Conservation (phyloP, 164 flowering plant species). For the Kalanchoe fedtschenkoi region DNA sequence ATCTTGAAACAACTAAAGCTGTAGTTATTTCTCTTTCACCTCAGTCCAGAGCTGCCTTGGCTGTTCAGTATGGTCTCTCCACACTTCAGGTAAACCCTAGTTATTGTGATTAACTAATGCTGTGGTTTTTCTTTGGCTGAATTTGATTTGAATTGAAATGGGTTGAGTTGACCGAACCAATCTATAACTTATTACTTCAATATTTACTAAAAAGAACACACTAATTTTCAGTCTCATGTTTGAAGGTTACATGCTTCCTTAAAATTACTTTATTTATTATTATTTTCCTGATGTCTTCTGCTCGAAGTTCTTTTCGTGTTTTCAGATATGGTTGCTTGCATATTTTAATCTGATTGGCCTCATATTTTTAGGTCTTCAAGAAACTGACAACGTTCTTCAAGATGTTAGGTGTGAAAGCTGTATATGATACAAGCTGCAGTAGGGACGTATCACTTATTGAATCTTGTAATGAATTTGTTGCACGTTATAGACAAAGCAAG, state of each 20-base stretch:
- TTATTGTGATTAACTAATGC: neutral
- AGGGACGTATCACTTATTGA: conserved; percentile 77
- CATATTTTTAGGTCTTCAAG: conserved; percentile 45
- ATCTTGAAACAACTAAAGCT: conserved; percentile 44
- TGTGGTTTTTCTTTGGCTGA: too few relatives aligned
- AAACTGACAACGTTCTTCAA: conserved; percentile 81
- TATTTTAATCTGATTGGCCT: too few relatives aligned
- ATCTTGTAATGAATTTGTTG: conserved; percentile 75
- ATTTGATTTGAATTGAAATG: too few relatives aligned
- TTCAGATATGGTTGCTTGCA: too few relatives aligned
- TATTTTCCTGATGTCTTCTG: too few relatives aligned
- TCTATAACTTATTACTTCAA: too few relatives aligned
- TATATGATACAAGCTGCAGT: conserved; percentile 90
- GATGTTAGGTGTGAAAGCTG: conserved; percentile 85
- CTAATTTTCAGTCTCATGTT: too few relatives aligned
- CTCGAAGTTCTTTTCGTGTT: too few relatives aligned
- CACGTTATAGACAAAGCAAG: conserved; percentile 43
- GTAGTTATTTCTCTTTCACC: conserved; percentile 85
- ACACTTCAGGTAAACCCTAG: conserved; percentile 50
- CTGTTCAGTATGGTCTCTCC: conserved; percentile 72
- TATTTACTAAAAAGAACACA: too few relatives aligned
- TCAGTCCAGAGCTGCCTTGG: conserved; percentile 90
- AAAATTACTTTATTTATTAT: too few relatives aligned
- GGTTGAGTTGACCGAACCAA: too few relatives aligned
- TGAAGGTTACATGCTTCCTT: too few relatives aligned